A percentile compares a stretch with the other conserved stretches of the same genome.
Conservation (phyloP, 2,329 filamentous ascomycete genomes). For the Arthrobotrys iridis region DNA sequence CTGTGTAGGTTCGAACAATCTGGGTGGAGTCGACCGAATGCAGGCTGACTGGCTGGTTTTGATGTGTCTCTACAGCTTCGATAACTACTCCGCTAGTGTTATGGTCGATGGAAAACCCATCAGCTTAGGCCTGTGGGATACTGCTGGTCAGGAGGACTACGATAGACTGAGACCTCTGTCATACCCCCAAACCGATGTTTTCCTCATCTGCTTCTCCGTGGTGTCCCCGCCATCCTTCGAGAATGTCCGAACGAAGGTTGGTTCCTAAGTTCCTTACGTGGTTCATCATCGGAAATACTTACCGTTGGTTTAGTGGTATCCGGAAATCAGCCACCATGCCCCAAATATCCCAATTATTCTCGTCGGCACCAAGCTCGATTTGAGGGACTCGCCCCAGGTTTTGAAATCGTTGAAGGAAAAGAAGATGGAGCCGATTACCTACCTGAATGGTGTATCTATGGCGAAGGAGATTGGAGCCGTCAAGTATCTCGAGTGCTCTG, state of each 20-base stretch:
- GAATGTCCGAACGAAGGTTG: conserved; percentile 99
- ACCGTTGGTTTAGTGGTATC: conserved; percentile 88
- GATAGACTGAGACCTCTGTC: conserved; percentile 98
- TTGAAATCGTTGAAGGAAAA: conserved; percentile 78
- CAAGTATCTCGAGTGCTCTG: conserved; percentile 96
- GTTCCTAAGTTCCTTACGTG: conserved; percentile 55
- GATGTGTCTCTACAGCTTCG: conserved; percentile 37
- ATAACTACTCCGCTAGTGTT: conserved; percentile 98
- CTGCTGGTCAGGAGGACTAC: conserved; percentile 99
- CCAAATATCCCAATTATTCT: conserved; percentile 98
- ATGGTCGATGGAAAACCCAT: conserved; percentile 99
- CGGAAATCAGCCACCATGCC: conserved; percentile 99
- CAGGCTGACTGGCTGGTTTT: conserved; percentile 3
- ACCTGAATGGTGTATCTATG: conserved; percentile 86
- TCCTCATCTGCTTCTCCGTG: conserved; percentile 98
- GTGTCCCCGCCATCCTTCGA: conserved; percentile 99
- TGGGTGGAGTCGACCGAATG: not conserved
- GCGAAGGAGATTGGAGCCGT: conserved; percentile 95
- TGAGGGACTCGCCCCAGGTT: conserved; percentile 97
- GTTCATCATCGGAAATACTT: conserved; percentile 49
- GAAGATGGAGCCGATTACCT: conserved; percentile 96
- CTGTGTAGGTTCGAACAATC: conserved; percentile 73
- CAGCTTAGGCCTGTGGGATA: conserved; percentile 99
- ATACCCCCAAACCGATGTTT: conserved; percentile 99
- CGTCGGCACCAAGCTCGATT: conserved; percentile 99